Conservation (phyloP, 208 protist genomes). For the Trypanosoma congolense region DNA sequence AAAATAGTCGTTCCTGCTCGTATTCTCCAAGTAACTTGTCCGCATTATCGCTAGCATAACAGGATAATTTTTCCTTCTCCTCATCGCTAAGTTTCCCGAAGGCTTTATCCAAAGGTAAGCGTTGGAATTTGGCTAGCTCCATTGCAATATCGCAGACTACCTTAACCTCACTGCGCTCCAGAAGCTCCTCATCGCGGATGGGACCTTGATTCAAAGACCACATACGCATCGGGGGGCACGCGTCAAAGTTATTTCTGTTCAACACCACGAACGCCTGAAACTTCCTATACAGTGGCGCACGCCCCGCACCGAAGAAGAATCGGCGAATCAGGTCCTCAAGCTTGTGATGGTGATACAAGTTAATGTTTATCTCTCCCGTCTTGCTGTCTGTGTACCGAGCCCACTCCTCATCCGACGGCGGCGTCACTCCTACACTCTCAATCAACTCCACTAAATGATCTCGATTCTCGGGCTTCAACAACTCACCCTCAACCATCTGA, state of each 20-base stretch:
- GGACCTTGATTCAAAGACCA: conserved; percentile 31
- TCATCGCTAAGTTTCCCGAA: conserved; percentile 28
- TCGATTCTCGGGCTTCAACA: conserved; percentile 39
- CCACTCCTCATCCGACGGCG: conserved; percentile 45
- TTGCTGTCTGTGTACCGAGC: conserved; percentile 41
- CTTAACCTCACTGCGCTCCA: conserved; percentile 22
- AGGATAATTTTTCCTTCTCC: conserved; percentile 33
- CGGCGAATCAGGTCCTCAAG: conserved; percentile 12
- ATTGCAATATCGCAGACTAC: conserved; percentile 14
- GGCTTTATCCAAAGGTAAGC: conserved; percentile 4
- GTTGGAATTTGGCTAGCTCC: conserved; percentile 18
- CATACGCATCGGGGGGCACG: conserved; percentile 18
- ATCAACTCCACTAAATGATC: conserved; percentile 44
- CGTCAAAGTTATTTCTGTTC: conserved; percentile 28
- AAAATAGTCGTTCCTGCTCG: conserved; percentile 36
- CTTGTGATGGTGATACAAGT: conserved; percentile 23
- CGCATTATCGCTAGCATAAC: conserved; percentile 13
- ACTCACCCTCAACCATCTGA: conserved; percentile 22
- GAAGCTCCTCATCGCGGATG: conserved; percentile 22
- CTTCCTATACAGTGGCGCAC: background rate
- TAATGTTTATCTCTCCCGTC: conserved; percentile 61
- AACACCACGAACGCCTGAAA: conserved; percentile 20
- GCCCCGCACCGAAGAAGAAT: conserved; percentile 6
- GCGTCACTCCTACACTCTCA: conserved; percentile 23
- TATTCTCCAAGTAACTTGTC: conserved; percentile 27